Evolutionary conservation across 2,329 filamentous ascomycete species (phyloP), one percentile per base, ranked within the genome.

Genomic region (Hysterium pulicare): DNA sequence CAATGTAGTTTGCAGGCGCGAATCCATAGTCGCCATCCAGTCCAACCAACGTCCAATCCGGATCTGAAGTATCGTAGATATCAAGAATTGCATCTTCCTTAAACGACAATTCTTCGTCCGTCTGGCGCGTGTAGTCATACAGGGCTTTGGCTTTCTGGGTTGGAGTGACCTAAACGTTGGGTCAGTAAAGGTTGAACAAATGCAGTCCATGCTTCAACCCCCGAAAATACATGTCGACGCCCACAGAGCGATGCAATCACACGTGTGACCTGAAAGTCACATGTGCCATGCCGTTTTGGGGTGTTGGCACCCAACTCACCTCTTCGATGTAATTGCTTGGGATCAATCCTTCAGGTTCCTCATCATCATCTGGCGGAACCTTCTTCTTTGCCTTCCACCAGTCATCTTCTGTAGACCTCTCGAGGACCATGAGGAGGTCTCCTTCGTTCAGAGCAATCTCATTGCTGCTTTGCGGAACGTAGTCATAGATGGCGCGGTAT

Each of bases 361-460:
- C 90, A 32, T 95, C 90, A 33, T 95, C 90, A 28, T 90, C 87
- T n/a, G 55, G 57, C 20, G 74, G 78, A 23, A 79, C 80, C 50
- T 90, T 89, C 76, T 94, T 95, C 76, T 95, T 95, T 36, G 87
- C 89, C 68, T 84, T 93, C 93, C 93, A 97, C 93, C 93, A 97
- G 64, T 89, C 82, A 66, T 86, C 84, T 13, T 75, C 72, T 36
- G 66, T 60, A 52, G 82, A 86, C 72, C 94, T 94, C 58, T 95
- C 88, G 44, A 95, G 71, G 44, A 96, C 77, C 68, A 90, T 96
- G 46, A 97, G 81, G 49, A 96, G 66, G 69, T 96, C 91, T 45
- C 90, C 90, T 61, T 96, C 90, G 42, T 72, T 74, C 58, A 97
- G 86, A 50, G 84, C 78, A 47, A 97, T 78, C 78, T 97, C 91